Conservation (phyloP, 164 flowering plant species). For the Brasenia schreberi region DNA sequence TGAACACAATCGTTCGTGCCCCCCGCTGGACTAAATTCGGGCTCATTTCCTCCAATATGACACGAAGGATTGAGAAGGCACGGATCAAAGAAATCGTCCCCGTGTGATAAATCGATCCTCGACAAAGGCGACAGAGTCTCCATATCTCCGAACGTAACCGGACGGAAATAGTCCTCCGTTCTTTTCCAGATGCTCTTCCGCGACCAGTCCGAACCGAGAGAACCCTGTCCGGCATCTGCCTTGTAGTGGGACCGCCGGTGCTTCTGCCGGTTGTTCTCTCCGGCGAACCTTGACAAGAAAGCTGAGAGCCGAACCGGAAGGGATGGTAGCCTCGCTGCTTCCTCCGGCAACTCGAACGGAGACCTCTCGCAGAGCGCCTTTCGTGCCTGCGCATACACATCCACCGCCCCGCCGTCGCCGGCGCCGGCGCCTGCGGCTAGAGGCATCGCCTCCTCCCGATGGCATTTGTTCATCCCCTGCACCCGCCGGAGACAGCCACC, state of each 20-base stretch:
- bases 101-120: not conserved
- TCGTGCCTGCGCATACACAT: constrained; percentile 52
- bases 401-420: constrained; percentile 14
- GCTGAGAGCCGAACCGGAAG: constrained; percentile 52
- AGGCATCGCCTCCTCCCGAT: constrained; percentile 17
- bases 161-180: constrained; percentile 70
- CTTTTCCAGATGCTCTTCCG: constrained; percentile 48
- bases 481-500: constrained; percentile 38
- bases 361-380: constrained; percentile 57
- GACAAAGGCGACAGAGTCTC: constrained; percentile 20
- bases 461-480: constrained; percentile 28
- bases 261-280: constrained; percentile 31
- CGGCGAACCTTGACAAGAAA: constrained; percentile 27
- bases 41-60: constrained; percentile 4
- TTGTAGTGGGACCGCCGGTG: constrained; percentile 55
- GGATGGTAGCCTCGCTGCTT: constrained; percentile 22
- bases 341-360: constrained; percentile 64
- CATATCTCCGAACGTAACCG: constrained; percentile 41
- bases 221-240: constrained; percentile 11
- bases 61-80: not conserved
- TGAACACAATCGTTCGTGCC: constrained; percentile 7
- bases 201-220: constrained; percentile 1
- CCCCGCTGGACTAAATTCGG: constrained; percentile 13
- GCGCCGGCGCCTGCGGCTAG: constrained; percentile 3
- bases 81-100: not conserved